These are phyloP conservation scores for Pyrrhoderma lamaoense DNA, from an alignment of 1,284 basidiomycete genomes.

Conservation along the genomic window DNA sequence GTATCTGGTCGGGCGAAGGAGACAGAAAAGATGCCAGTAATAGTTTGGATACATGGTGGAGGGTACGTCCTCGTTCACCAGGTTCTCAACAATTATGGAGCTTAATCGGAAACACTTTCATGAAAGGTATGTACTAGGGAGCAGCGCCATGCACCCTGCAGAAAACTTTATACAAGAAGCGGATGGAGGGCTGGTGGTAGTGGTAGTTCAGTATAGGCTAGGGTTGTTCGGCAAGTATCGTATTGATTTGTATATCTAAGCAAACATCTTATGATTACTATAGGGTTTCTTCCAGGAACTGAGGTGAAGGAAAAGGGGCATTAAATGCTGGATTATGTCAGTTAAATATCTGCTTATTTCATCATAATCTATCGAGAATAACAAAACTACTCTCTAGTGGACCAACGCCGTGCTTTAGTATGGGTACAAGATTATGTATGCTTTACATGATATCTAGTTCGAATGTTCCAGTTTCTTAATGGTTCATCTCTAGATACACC, in stretches of 20 bases:
- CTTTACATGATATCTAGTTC: background rate
- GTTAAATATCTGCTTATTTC: constrained; percentile 5
- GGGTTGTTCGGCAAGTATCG: constrained; percentile 14
- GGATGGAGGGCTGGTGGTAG: constrained; percentile 15
- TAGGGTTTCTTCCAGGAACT: constrained; percentile 26
- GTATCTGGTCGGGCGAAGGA: constrained; percentile 21
- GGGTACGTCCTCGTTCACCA: constrained; percentile 20
- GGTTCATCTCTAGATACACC: constrained; percentile 19
- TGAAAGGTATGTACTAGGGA: constrained; percentile 1
- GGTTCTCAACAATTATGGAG: too few relatives aligned
- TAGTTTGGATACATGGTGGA: constrained; percentile 33
- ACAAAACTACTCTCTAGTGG: constrained; percentile 21
- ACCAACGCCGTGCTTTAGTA: constrained; percentile 27
- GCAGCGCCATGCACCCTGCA: constrained; percentile 14
- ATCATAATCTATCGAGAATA: background rate
- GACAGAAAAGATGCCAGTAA: constrained; percentile 24
- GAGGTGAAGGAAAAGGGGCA: constrained; percentile 24
- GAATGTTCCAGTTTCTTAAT: background rate
- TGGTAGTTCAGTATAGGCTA: constrained; percentile 18
- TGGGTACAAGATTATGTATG: constrained; percentile 28
- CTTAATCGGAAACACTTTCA: too few relatives aligned
- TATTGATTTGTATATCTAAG: background rate
- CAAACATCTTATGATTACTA: background rate
- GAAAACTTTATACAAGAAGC: constrained; percentile 14
- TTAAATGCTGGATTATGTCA: constrained; percentile 27